Evolutionary conservation across 352 stramenopile genomes (phyloP), one percentile per base, ranked within the genome.

Genomic region (Pythium phragmitis): DNA sequence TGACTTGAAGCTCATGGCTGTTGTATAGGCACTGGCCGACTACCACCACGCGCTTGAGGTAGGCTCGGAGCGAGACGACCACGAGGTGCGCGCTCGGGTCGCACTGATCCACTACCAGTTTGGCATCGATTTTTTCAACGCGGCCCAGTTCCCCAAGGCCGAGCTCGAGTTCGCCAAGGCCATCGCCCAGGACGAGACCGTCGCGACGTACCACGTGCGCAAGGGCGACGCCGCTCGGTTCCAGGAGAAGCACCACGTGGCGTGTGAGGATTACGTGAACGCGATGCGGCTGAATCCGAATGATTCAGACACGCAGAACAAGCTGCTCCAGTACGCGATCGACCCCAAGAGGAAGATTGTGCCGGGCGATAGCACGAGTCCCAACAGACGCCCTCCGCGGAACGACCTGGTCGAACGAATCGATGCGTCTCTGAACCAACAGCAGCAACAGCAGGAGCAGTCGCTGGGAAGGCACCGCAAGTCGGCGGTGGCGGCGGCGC

Each of bases 21-120:
- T n/a, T 19, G 47, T 54, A 23, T 48, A 91, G 85, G 86, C 82
- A 2, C 67, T 95, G 8, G 85, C 82, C 13, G 86, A 95, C 58
- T 95, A 95, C 26, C 84, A 91, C 41, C 70, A 80, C 39, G 84
- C 82, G 17, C 63, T 90, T 16, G 82, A 92, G 58, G 37, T 92
- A 5, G 62, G 83, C 12, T 81, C 7, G 4, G 34, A 39, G 11
- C 34, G 78, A 1, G 73, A 78, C 13, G 80, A 68, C 42, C 63
- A 67, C n/a, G 75, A 76, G 2, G 75, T 92, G 17, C 70, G 80
- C 28, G 79, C 85, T 9, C 76, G 85, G 11, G 74, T 94, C 5
- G 81, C 78, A 8, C 69, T 92, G 37, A 80, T 95, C 33, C 85
- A 92, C 60, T 95, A 92, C 60, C 77, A 90, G 28, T 92, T 95